Base-by-base conservation (phyloP, 805 yeast species). In the Candida pseudofarinosa region DNA sequence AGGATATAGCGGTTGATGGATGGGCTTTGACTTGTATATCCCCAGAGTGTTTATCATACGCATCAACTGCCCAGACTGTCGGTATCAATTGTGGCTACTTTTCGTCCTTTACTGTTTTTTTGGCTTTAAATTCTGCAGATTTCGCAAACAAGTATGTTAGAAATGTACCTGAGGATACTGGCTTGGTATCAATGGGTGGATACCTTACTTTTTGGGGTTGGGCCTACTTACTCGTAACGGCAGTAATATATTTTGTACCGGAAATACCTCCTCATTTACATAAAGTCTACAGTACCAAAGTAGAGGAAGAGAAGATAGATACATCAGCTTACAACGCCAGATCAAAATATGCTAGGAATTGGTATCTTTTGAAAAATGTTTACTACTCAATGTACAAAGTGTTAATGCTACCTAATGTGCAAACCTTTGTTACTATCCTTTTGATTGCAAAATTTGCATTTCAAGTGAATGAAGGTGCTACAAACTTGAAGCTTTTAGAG, bases 1-100 rank as follows among this genome's bases (percentile, higher is more conserved):
- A 93, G 63, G 99, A 93, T 60, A 93, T 93, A 43, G 98, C 99
- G 0, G 99, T 93, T 17, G 99, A 93, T 66, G 98, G 99, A 8
- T 93, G 99, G 99, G 97, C 98, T 0, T 68, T 93, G 56, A 93
- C 97, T 1, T 80, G 91, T 33, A 70, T 93, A 40, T 80, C 90
- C 14, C 81, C 81, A 19, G 79, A 78, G 19, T 84, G 95, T 12
- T 71, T 93, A 47, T 82, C 95, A 14, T 93, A 81, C 67, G 98
- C 99, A 0, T 87, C 96, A 3, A 93, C 99, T 0, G 99, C 99
- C 0, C 99, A 93, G 64, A 93, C 99, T 0, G 80, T 93, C 37
- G 99, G 99, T 0, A 74, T 93, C 47, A 93, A 93, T 65, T 76
- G 91, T 2, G 99, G 99, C 17, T 93, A 91, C 59, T 93, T 93